Conservation (phyloP, 1,284 basidiomycete genomes). For the Xanthoconium separans region DNA sequence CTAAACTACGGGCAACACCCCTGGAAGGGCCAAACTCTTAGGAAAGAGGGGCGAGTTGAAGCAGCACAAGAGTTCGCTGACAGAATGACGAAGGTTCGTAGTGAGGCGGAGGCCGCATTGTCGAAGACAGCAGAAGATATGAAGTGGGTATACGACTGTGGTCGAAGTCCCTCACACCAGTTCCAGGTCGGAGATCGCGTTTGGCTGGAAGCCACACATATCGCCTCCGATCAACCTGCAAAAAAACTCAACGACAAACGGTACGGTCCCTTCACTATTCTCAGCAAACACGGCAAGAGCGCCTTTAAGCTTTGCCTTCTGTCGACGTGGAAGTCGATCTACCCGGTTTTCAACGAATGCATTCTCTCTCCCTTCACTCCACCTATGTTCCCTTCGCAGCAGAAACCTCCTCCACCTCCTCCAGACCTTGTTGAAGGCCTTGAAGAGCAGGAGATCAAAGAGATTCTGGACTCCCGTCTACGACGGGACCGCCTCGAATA, state of each 20-base stretch:
- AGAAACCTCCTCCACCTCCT: background rate
- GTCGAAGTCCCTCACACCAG: fast-evolving
- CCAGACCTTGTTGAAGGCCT: background rate
- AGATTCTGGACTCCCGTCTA: background rate
- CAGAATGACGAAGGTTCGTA: constrained; percentile 7
- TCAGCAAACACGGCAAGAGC: too few relatives aligned
- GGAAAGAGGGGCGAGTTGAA: background rate
- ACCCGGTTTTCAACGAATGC: too few relatives aligned
- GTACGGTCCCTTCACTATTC: background rate
- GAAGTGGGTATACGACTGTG: background rate
- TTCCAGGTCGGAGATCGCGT: too few relatives aligned
- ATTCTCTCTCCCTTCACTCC: too few relatives aligned
- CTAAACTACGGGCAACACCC: constrained; percentile 21
- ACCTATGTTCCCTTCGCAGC: too few relatives aligned
- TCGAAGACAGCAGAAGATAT: constrained; percentile 7
- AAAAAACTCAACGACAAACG: background rate
- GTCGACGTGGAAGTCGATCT: too few relatives aligned
- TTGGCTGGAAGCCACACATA: background rate
- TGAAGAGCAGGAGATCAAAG: constrained; percentile 4
- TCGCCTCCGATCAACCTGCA: background rate
- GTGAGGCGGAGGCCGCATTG: constrained; percentile 17
- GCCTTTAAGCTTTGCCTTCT: too few relatives aligned
- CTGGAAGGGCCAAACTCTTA: constrained; percentile 21
- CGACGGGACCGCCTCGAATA: background rate
- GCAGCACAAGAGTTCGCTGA: constrained; percentile 9